Evolutionary conservation across 495 filamentous ascomycete genomes (phyloP).

Genomic region (Hyaloscypha finlandica): DNA sequence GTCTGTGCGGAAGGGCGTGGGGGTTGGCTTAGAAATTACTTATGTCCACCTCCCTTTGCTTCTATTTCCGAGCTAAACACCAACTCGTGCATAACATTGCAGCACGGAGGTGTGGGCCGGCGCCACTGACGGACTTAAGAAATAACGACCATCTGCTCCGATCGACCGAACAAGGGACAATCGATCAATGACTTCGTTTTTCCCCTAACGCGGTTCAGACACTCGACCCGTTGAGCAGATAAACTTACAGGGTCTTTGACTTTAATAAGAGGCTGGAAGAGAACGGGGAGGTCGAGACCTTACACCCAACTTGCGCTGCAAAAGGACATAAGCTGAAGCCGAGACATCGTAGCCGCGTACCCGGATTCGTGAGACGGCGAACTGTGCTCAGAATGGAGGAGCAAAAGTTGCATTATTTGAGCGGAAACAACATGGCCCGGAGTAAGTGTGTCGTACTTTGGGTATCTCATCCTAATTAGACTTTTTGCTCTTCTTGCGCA

Average conservation of each 20-base stretch:
- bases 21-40: neutral
- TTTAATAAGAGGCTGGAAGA: neutral
- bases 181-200: neutral
- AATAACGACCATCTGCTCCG: too few species aligned
- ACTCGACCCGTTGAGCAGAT: neutral
- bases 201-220: neutral
- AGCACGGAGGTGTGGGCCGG: neutral
- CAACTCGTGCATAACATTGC: neutral
- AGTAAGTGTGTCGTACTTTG: neutral
- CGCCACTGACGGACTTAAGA: neutral
- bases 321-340: neutral
- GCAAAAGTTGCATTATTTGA: neutral
- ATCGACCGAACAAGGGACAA: neutral
- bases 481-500: conserved; percentile 18
- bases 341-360: neutral
- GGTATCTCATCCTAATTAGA: neutral
- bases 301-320: neutral
- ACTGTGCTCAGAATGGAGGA: neutral
- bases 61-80: neutral
- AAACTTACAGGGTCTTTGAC: neutral
- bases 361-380: neutral
- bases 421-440: neutral
- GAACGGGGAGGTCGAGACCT: neutral
- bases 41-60: neutral
- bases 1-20: neutral